phyloP scores from a whole-genome alignment of 1,284 basidiomycete species.

The Ceratobasidium sp. region DNA sequence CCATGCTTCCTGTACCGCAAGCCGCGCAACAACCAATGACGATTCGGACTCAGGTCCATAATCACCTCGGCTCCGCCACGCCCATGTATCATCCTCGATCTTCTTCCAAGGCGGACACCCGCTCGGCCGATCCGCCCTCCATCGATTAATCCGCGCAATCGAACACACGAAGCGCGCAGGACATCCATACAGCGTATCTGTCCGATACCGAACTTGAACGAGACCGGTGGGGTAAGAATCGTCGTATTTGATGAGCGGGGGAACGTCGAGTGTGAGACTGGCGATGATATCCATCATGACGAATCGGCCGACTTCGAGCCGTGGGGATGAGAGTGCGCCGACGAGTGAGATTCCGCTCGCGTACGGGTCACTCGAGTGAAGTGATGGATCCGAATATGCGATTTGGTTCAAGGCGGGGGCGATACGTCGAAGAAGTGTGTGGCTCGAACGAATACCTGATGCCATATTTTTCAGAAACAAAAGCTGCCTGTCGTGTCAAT shows the following conservation, averaged over 20 bases:
- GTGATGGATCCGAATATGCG: neutral
- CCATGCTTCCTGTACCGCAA: constrained; percentile 9
- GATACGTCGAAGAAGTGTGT: neutral
- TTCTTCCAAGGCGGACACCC: neutral
- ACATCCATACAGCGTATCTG: neutral
- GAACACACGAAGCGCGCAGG: neutral
- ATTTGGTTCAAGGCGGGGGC: neutral
- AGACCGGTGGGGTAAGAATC: neutral
- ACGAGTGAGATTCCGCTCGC: neutral
- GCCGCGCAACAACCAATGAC: neutral
- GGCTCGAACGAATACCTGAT: no score
- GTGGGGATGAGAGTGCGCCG: neutral
- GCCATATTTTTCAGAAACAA: neutral
- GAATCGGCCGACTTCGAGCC: constrained; percentile 4
- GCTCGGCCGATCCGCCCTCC: neutral
- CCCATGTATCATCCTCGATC: neutral
- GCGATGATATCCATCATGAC: neutral
- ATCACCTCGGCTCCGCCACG: neutral
- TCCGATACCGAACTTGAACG: neutral
- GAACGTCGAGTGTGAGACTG: neutral
- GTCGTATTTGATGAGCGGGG: constrained; percentile 22
- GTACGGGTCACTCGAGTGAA: neutral
- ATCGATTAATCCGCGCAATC: constrained; percentile 1
- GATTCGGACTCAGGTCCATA: neutral
- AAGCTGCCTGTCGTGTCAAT: no score